Conservation (phyloP, 306 rosid genomes). For the Lotus japonicus region DNA sequence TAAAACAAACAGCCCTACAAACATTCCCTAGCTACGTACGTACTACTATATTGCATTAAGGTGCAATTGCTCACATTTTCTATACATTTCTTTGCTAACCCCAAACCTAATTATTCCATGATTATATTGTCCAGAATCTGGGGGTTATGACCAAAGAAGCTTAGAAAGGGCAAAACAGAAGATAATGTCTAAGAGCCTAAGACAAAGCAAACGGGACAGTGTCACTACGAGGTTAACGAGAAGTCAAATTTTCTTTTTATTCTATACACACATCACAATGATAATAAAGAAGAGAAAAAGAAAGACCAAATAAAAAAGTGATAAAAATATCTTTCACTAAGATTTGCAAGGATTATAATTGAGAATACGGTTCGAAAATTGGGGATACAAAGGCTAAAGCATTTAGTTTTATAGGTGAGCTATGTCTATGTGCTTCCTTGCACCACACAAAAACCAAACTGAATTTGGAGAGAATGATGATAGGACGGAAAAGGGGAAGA, state of each 20-base stretch:
- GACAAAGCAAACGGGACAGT: background rate
- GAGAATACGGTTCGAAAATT: background rate
- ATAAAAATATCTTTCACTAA: slow-evolving; percentile 18
- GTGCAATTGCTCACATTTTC: too few relatives aligned
- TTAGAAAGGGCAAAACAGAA: background rate
- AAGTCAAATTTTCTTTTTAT: background rate
- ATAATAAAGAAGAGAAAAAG: background rate
- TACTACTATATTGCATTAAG: too few relatives aligned
- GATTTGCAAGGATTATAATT: slow-evolving; percentile 26
- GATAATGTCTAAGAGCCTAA: background rate
- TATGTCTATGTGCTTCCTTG: background rate
- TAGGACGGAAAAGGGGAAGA: background rate
- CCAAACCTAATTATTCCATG: background rate
- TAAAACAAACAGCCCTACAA: too few relatives aligned
- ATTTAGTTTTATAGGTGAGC: background rate
- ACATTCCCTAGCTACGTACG: too few relatives aligned
- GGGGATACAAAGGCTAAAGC: background rate
- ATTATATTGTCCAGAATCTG: background rate
- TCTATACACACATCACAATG: background rate
- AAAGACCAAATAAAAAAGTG: background rate
- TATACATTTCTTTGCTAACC: background rate
- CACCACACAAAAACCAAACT: slow-evolving; percentile 2
- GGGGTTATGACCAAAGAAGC: slow-evolving; percentile 11
- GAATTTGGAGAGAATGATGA: slow-evolving; percentile 21
- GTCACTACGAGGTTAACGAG: slow-evolving; percentile 17